phyloP scores from a whole-genome alignment of 768 basidiomycete genomes.

The Amanita jacksonii region DNA sequence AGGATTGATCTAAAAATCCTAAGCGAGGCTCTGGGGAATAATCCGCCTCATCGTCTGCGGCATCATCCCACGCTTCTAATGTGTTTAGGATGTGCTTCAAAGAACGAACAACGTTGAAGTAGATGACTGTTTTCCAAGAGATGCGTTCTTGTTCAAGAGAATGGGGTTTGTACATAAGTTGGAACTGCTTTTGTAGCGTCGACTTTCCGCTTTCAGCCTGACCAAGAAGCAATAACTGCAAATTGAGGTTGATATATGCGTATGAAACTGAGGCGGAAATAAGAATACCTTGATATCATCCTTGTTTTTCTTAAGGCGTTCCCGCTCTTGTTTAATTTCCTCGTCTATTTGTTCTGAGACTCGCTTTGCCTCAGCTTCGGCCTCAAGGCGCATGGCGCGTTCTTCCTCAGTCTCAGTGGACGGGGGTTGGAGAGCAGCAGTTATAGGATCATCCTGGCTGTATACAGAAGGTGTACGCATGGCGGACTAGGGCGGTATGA shows the following conservation, averaged over 20 bases:
- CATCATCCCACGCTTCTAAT: slow-evolving; percentile 53
- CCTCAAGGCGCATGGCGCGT: slow-evolving; percentile 46
- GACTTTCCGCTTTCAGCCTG: slow-evolving; percentile 76
- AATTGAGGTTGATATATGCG: slow-evolving; percentile 28
- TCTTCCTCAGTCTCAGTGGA: slow-evolving; percentile 56
- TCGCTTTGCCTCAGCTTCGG: slow-evolving; percentile 67
- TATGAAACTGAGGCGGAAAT: slow-evolving; percentile 10
- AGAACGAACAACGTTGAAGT: slow-evolving; percentile 67
- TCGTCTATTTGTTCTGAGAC: slow-evolving; percentile 80
- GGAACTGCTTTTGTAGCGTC: slow-evolving; percentile 71
- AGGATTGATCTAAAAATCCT: slow-evolving; percentile 30
- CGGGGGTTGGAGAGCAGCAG: slow-evolving; percentile 57
- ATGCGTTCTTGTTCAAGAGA: slow-evolving; percentile 59
- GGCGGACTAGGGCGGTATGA: slow-evolving; percentile 17
- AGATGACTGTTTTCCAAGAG: slow-evolving; percentile 68
- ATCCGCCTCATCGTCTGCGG: slow-evolving; percentile 38
- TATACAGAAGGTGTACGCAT: slow-evolving; percentile 66
- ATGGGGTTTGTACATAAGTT: slow-evolving; percentile 71
- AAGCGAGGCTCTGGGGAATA: slow-evolving; percentile 20
- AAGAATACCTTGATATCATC: slow-evolving; percentile 62
- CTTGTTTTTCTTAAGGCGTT: slow-evolving; percentile 52
- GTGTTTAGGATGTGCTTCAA: slow-evolving; percentile 59
- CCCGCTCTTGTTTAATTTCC: slow-evolving; percentile 61
- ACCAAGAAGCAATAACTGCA: slow-evolving; percentile 61
- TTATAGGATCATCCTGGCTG: slow-evolving; percentile 69